Percentiles rank a stretch among this genome's conserved stretches.
phyloP scores from a whole-genome alignment of 192 early-diverging fungal species.

The Gryganskiella cystojenkinii region DNA sequence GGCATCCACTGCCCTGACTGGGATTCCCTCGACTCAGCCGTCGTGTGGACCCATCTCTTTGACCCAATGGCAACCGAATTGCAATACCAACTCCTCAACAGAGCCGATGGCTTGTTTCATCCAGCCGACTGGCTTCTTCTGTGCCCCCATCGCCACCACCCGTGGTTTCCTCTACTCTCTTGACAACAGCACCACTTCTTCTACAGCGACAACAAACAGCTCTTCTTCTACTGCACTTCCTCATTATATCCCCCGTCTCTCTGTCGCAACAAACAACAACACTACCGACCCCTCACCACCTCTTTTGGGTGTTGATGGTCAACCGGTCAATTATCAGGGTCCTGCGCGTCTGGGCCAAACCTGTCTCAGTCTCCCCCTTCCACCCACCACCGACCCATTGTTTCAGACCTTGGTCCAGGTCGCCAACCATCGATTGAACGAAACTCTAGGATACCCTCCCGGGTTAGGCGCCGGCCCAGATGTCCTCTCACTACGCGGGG shows the following conservation, averaged over 20 bases:
- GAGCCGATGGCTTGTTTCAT: constrained; percentile 32
- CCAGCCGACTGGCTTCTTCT: constrained; percentile 26
- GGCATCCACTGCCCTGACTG: constrained; percentile 21
- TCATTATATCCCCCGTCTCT: constrained; percentile 7
- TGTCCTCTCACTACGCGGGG: constrained; percentile 25
- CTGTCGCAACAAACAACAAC: constrained; percentile 24
- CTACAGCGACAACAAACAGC: constrained; percentile 6
- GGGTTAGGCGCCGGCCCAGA: constrained; percentile 13
- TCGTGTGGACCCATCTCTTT: constrained; percentile 27
- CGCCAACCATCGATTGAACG: constrained; percentile 22
- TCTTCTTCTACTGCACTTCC: not conserved
- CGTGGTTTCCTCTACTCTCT: constrained; percentile 28
- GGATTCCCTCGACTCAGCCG: constrained; percentile 32
- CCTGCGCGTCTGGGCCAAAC: constrained; percentile 28
- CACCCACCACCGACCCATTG: constrained; percentile 15
- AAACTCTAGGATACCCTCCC: constrained; percentile 1
- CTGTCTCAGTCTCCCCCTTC: constrained; percentile 19
- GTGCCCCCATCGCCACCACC: constrained; percentile 38
- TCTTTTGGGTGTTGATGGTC: constrained; percentile 22
- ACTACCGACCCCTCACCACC: constrained; percentile 14
- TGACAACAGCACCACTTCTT: not conserved
- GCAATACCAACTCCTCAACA: not conserved
- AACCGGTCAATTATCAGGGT: constrained; percentile 23
- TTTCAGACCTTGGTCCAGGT: constrained; percentile 30
- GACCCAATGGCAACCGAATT: constrained; percentile 2